phyloP scores from a whole-genome alignment of 345 rosid species.

The Toxicodendron radicans region DNA sequence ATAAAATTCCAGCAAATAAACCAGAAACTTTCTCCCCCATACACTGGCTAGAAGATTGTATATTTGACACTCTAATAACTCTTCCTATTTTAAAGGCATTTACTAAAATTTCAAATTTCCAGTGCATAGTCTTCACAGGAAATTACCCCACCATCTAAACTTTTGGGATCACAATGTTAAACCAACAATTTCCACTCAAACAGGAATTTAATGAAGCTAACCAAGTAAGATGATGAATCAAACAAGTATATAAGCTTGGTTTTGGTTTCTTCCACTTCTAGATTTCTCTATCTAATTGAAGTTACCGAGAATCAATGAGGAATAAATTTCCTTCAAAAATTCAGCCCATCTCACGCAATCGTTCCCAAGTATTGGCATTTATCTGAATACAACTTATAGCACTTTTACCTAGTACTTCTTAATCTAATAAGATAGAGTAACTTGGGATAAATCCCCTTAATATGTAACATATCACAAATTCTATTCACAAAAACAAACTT shows the following conservation, averaged over 20 bases:
- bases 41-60: not conserved
- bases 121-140: not conserved
- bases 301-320: not conserved
- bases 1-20: slow-evolving; percentile 10
- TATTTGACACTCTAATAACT: not conserved
- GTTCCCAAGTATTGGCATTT: not conserved
- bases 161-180: not conserved
- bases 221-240: not conserved
- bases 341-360: not conserved
- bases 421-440: not conserved
- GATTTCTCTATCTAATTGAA: not conserved
- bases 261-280: slow-evolving; percentile 7
- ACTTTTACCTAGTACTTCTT: slow-evolving; percentile 1
- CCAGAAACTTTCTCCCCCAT: too few species aligned
- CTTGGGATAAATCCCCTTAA: not conserved
- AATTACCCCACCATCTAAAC: not conserved
- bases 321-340: not conserved
- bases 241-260: not conserved
- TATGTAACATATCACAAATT: not conserved
- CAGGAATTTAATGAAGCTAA: not conserved
- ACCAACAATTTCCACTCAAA: not conserved
- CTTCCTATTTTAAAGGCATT: not conserved
- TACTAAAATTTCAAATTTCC: not conserved
- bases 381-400: not conserved
- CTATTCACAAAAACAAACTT: not conserved